Conservation (phyloP, 2,329 filamentous ascomycete species). For the Corynespora cassiicola region DNA sequence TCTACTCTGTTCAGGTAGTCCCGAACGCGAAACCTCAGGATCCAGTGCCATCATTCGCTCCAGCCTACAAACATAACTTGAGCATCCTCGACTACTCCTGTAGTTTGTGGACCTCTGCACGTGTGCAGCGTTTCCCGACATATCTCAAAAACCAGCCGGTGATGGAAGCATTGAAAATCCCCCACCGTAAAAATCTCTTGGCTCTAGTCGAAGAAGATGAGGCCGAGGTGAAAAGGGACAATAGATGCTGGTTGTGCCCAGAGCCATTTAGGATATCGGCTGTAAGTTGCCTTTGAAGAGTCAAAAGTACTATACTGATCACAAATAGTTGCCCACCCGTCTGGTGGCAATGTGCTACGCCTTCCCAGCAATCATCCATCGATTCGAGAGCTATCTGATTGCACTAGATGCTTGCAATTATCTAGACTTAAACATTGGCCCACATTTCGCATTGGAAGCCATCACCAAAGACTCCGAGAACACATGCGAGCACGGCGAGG, state of each 20-base stretch:
- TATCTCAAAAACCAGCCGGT: slow-evolving; percentile 84
- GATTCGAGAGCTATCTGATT: slow-evolving; percentile 82
- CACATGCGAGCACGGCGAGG: slow-evolving; percentile 71
- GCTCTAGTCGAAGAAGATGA: slow-evolving; percentile 65
- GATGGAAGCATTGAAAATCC: slow-evolving; percentile 74
- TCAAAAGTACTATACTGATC: not conserved
- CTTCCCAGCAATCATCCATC: slow-evolving; percentile 84
- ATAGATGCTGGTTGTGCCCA: slow-evolving; percentile 73
- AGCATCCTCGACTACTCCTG: slow-evolving; percentile 85
- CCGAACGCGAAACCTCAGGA: slow-evolving; percentile 68
- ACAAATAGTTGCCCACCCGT: slow-evolving; percentile 67
- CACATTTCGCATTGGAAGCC: slow-evolving; percentile 81
- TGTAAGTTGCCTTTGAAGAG: slow-evolving; percentile 56
- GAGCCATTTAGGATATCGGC: slow-evolving; percentile 79
- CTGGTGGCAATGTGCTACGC: slow-evolving; percentile 76
- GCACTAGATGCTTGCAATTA: slow-evolving; percentile 74
- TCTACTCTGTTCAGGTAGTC: slow-evolving; percentile 56
- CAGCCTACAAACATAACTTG: slow-evolving; percentile 41
- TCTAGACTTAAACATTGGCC: slow-evolving; percentile 69
- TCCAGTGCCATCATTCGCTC: slow-evolving; percentile 65
- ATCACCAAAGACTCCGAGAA: slow-evolving; percentile 93
- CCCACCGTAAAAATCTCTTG: slow-evolving; percentile 82
- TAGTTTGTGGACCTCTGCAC: slow-evolving; percentile 79
- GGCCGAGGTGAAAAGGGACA: slow-evolving; percentile 57
- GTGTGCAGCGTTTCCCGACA: no score